Evolutionary conservation across 306 rosid species (phyloP).

Genomic region (Albizia julibrissin): DNA sequence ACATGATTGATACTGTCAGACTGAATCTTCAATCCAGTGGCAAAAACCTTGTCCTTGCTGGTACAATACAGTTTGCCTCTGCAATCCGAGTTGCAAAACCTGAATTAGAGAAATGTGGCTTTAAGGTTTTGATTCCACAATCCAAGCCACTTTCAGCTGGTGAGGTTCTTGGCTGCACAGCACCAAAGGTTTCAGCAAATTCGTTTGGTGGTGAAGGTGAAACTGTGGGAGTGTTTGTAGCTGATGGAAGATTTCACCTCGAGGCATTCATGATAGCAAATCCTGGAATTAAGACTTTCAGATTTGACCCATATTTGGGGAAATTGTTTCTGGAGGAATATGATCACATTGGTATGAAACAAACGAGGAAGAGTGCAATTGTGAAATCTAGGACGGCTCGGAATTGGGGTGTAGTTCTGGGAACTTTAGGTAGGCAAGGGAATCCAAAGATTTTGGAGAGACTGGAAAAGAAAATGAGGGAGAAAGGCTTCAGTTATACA

Average conservation of each 20-base stretch:
- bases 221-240: constrained; percentile 68
- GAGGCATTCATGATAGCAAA: constrained; percentile 97
- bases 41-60: constrained; percentile 61
- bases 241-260: constrained; percentile 91
- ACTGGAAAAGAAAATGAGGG: constrained; percentile 70
- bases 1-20: constrained; percentile 56
- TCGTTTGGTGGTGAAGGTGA: constrained; percentile 38
- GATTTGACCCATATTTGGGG: constrained; percentile 85
- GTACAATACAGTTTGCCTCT: constrained; percentile 84
- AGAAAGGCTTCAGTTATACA: constrained; percentile 61
- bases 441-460: constrained; percentile 83
- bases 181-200: constrained; percentile 59
- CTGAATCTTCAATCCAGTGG: constrained; percentile 45
- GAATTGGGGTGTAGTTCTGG: constrained; percentile 84
- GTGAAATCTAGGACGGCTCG: constrained; percentile 57
- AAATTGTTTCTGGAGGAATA: constrained; percentile 85
- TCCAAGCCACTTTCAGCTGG: constrained; percentile 89
- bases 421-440: constrained; percentile 97
- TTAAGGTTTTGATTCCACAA: constrained; percentile 77
- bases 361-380: constrained; percentile 63
- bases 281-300: constrained; percentile 68
- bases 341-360: constrained; percentile 87
- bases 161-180: constrained; percentile 92
- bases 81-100: constrained; percentile 73
- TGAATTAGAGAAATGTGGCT: constrained; percentile 71